Base-by-base conservation (phyloP, 495 filamentous ascomycete genomes). In the Cryomyces minteri region DNA sequence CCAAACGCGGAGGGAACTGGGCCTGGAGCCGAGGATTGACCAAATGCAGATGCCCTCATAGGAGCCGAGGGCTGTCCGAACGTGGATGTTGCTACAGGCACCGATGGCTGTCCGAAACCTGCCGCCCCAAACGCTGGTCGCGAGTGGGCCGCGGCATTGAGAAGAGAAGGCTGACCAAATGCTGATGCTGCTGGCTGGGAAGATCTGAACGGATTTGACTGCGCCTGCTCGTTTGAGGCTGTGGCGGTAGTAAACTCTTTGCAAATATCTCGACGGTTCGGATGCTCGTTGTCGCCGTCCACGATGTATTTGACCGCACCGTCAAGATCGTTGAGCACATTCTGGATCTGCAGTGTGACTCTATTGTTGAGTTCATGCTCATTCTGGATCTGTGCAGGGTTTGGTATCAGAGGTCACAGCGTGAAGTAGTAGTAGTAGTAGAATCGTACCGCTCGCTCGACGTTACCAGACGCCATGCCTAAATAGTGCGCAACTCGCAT, bases 261-360 rank as follows among this genome's bases (percentile, higher is more conserved):
- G 53, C 66, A 71, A 9, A 87, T 77, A 53, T 93, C 87, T 43
- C 75, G 66, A 10, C 86, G 74, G 53, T 93, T 93, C 0, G 83
- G 84, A 54, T 88, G 87, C 40, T 78, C 72, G 36, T 86, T 78
- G 32, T 58, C 71, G 14, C 71, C 79, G 11, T 76, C 72, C 9
- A 77, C 55, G 25, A 94, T 61, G 55, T 80, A 93, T 40, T 80
- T 68, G 40, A 84, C 66, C 4, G 85, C 87, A 4, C 73, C 79
- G 48, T 81, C 69, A 28, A 82, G 53, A 52, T 93, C 76, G 47
- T 64, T 71, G 2, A 84, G 58, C 0, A 74, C 73, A 12, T 62
- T 65, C 43, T 82, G 71, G 29, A 83, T 85, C 53, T 90, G 84
- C 40, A 75, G 67, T 41, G 80, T 58, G 4, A 78, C 76, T 41